Evolutionary conservation across 1,139 yeast species (phyloP).

Genomic region (Candida labiduridarum): DNA sequence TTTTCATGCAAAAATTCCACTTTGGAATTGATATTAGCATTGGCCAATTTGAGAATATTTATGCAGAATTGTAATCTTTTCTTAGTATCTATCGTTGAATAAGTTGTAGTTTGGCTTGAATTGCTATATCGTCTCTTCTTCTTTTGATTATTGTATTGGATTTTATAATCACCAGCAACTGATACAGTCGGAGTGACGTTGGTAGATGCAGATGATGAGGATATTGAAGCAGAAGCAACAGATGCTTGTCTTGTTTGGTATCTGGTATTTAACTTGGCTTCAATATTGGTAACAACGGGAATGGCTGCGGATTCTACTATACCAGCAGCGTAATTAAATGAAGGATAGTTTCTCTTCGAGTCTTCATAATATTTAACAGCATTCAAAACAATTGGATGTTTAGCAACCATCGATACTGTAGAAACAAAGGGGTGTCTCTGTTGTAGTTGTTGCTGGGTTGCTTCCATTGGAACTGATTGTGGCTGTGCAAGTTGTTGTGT

Average conservation of each 20-base stretch:
- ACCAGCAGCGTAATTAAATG: slow-evolving; percentile 69
- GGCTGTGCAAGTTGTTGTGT: too few relatives aligned
- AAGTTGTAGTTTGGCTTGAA: slow-evolving; percentile 17
- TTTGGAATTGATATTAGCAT: slow-evolving; percentile 66
- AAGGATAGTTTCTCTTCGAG: slow-evolving; percentile 55
- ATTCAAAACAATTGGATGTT: slow-evolving; percentile 54
- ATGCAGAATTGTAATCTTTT: slow-evolving; percentile 72
- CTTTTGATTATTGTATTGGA: slow-evolving; percentile 15
- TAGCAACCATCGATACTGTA: slow-evolving; percentile 46
- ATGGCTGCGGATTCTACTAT: slow-evolving; percentile 64
- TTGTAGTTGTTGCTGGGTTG: slow-evolving; percentile 6
- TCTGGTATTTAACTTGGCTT: slow-evolving; percentile 45
- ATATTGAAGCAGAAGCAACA: slow-evolving; percentile 7
- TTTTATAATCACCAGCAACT: slow-evolving; percentile 9
- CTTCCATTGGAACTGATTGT: slow-evolving; percentile 5
- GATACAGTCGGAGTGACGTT: slow-evolving; percentile 14
- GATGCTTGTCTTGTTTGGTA: slow-evolving; percentile 29
- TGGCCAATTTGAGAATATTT: slow-evolving; percentile 74
- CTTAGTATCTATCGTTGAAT: slow-evolving; percentile 54
- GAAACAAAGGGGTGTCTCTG: slow-evolving; percentile 45
- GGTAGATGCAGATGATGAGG: slow-evolving; percentile 6
- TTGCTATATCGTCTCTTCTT: slow-evolving; percentile 27
- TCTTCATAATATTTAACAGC: slow-evolving; percentile 63
- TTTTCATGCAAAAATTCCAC: slow-evolving; percentile 59
- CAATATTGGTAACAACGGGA: slow-evolving; percentile 57